Conservation (phyloP, 108 stramenopile species). For the Skeletonema marinoi region DNA sequence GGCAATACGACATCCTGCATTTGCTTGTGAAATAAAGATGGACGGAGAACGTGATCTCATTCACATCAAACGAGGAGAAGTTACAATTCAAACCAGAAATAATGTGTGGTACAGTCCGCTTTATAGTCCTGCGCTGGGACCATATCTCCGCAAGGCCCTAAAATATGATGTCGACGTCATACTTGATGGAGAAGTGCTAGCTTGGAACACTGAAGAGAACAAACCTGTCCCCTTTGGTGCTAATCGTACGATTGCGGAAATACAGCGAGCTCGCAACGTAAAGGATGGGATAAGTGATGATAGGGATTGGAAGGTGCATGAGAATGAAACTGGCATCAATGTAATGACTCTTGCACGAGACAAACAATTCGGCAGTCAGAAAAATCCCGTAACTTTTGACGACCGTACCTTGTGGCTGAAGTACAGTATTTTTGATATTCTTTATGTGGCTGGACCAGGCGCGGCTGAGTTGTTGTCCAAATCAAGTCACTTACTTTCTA, state of each 20-base stretch:
- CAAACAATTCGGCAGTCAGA: conserved; percentile 4
- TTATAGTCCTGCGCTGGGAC: conserved; percentile 81
- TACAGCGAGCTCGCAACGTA: conserved; percentile 54
- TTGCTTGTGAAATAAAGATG: conserved; percentile 81
- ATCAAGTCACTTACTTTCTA: conserved; percentile 40
- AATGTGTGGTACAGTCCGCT: conserved; percentile 56
- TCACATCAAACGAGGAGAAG: conserved; percentile 63
- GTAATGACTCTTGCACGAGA: conserved; percentile 32
- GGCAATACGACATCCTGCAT: conserved; percentile 72
- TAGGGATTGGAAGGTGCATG: conserved; percentile 69
- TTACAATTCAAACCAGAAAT: conserved; percentile 57
- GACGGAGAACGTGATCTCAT: conserved; percentile 85
- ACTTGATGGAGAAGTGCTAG: conserved; percentile 84
- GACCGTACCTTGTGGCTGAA: conserved; percentile 70
- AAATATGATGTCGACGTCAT: conserved; percentile 73
- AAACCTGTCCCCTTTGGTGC: conserved; percentile 74
- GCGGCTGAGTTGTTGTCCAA: conserved; percentile 52
- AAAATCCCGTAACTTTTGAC: conserved; percentile 2
- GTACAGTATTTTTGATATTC: conserved; percentile 69
- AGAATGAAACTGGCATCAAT: conserved; percentile 44
- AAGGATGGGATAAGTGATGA: conserved; percentile 58
- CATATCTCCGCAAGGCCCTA: conserved; percentile 68
- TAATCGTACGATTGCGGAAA: conserved; percentile 74
- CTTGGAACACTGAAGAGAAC: conserved; percentile 67
- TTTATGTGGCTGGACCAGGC: conserved; percentile 69